Evolutionary conservation across 805 yeast species (phyloP).

Genomic region (Wickerhamiella sergipiensis): DNA sequence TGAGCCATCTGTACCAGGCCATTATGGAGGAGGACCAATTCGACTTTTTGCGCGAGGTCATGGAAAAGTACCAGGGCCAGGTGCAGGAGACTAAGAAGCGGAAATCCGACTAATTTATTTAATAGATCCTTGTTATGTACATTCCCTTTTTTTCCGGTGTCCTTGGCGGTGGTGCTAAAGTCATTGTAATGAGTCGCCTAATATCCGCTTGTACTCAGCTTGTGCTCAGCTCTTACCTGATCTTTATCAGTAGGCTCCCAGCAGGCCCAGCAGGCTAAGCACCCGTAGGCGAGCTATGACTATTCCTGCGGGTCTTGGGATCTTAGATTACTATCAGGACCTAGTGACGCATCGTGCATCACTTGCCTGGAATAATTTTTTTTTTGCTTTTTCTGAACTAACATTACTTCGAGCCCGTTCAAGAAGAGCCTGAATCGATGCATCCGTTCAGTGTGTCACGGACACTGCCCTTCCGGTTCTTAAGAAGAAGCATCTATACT

Average conservation of each 20-base stretch:
- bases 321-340: background rate
- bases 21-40: slow-evolving; percentile 78
- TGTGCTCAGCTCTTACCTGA: no score
- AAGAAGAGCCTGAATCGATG: background rate
- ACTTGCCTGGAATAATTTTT: no score
- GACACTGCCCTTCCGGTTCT: background rate
- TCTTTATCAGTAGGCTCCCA: background rate
- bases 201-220: no score
- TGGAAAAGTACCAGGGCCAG: slow-evolving; percentile 39
- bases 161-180: no score
- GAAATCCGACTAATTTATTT: slow-evolving; percentile 1
- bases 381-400: background rate
- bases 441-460: background rate
- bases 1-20: slow-evolving; percentile 72
- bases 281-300: no score
- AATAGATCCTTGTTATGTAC: background rate
- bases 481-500: background rate
- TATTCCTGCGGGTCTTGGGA: background rate
- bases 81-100: slow-evolving; percentile 16
- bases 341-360: background rate
- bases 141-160: background rate
- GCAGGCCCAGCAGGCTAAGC: no score
- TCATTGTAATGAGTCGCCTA: no score
- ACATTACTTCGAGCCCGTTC: background rate
- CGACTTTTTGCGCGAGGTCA: slow-evolving; percentile 77